Evolutionary conservation across 169 alveolate species (phyloP), one percentile per base, ranked within the genome.

Genomic region (Eimeria sp.): DNA sequence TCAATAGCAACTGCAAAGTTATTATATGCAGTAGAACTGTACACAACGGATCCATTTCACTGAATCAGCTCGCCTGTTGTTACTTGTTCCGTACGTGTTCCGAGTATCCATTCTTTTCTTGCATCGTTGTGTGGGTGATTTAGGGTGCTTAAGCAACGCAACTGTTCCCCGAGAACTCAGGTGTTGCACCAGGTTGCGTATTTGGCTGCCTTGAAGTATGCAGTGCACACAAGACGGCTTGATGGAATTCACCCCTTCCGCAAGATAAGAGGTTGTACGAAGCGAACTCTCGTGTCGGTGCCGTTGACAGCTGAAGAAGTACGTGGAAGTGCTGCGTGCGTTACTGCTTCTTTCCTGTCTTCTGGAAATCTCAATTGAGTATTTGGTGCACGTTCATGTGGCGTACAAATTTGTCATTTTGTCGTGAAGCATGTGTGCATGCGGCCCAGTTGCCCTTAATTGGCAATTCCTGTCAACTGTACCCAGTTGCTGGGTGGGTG

Each of bases 171-270:
- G 83, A 84, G 98, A 89, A 97, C 98, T 27, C 96, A 95, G 95
- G 96, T 96, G 89, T 54, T 97, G 87, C 97, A 97, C 73, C 98
- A 97, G 82, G 95, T 96, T 5, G 97, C 98, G 7, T 97, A 96
- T 82, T 97, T 96, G 97, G 97, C 97, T 63, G 97, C 98, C 22
- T 58, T 97, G 95, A 96, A 95, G 72, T 97, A 97, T 80, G 98
- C 97, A 40, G 95, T 96, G 43, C 96, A 96, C 88, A 95, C 97
- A 47, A 96, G 96, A 20, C 95, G 96, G 9, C 92, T 96, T 57
- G 95, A 95, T n/a, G 89, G 97, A 27, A 57, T 95, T 49, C 98
- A 94, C 63, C 78, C 92, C 83, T 97, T 97, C 82, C 97, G 98
- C 61, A 89, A 89, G 75, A 97, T 97, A 43, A 94, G 96, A 80